phyloP scores from a whole-genome alignment of 2,329 filamentous ascomycete species.

The Fusarium concolor region DNA sequence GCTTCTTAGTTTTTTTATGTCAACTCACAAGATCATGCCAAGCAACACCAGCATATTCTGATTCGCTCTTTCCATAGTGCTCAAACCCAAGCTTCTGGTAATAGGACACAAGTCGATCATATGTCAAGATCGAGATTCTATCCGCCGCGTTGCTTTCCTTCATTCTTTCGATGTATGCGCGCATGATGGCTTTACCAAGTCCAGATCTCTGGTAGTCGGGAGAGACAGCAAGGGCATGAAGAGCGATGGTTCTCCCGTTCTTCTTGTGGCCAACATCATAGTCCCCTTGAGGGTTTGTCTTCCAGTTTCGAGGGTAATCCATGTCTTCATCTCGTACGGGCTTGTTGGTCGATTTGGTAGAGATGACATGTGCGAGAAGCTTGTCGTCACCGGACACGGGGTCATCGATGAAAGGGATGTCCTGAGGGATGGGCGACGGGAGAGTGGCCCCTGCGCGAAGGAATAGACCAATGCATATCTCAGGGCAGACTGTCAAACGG shows the following conservation, averaged over 20 bases:
- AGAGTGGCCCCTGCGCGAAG: conserved; percentile 2
- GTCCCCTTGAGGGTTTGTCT: conserved; percentile 21
- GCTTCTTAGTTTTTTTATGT: fast-evolving
- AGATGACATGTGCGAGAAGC: conserved; percentile 46
- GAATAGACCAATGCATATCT: conserved; percentile 47
- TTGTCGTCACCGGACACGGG: conserved; percentile 12
- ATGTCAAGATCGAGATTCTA: conserved; percentile 48
- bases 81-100: conserved; percentile 49
- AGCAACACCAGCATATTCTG: conserved; percentile 46
- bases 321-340: conserved; percentile 46
- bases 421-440: conserved; percentile 2
- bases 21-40: conserved; percentile 49
- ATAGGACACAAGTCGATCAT: conserved; percentile 47
- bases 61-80: conserved; percentile 48
- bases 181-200: conserved; percentile 45
- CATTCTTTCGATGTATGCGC: conserved; percentile 40
- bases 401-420: conserved; percentile 24
- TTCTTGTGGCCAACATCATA: conserved; percentile 40
- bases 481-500: conserved; percentile 43
- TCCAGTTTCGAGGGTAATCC: conserved; percentile 44
- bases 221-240: conserved; percentile 47
- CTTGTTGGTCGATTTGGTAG: conserved; percentile 41
- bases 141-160: conserved; percentile 30
- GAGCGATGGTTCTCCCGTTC: conserved; percentile 44
- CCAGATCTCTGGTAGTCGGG: conserved; percentile 43